Evolutionary conservation across 768 basidiomycete genomes (phyloP).

Genomic region (Pisolithus albus): DNA sequence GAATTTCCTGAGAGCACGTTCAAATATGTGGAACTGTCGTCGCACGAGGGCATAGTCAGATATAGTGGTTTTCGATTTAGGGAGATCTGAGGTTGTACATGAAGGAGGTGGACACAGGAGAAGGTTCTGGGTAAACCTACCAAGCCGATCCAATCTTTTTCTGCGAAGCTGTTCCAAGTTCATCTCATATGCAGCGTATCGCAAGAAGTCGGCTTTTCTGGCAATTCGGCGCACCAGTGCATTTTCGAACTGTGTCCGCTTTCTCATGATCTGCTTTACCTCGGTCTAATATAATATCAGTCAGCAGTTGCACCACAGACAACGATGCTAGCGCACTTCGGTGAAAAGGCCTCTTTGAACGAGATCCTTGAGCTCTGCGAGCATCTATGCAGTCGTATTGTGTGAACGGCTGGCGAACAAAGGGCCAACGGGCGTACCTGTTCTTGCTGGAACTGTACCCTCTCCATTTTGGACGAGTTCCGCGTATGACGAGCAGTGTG

Average conservation of each 20-base stretch:
- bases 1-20: constrained; percentile 84
- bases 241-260: constrained; percentile 77
- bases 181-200: constrained; percentile 92
- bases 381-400: constrained; percentile 50
- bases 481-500: background rate
- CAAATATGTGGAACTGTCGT: constrained; percentile 84
- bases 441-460: constrained; percentile 92
- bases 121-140: constrained; percentile 35
- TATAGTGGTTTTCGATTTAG: constrained; percentile 44
- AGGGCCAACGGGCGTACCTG: constrained; percentile 40
- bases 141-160: constrained; percentile 66
- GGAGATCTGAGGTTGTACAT: constrained; percentile 22
- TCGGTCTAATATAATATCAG: constrained; percentile 48
- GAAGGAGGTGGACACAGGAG: background rate
- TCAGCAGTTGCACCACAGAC: background rate
- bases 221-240: constrained; percentile 77
- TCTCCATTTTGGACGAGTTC: constrained; percentile 58
- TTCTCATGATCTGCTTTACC: constrained; percentile 77
- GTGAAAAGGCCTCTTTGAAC: constrained; percentile 82
- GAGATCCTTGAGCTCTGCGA: constrained; percentile 91
- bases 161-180: constrained; percentile 71
- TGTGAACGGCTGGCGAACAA: background rate
- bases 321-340: constrained; percentile 40
- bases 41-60: constrained; percentile 83
- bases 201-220: constrained; percentile 81